phyloP scores from a whole-genome alignment of 1,284 basidiomycete genomes.

The Lentinula novae-zelandiae region DNA sequence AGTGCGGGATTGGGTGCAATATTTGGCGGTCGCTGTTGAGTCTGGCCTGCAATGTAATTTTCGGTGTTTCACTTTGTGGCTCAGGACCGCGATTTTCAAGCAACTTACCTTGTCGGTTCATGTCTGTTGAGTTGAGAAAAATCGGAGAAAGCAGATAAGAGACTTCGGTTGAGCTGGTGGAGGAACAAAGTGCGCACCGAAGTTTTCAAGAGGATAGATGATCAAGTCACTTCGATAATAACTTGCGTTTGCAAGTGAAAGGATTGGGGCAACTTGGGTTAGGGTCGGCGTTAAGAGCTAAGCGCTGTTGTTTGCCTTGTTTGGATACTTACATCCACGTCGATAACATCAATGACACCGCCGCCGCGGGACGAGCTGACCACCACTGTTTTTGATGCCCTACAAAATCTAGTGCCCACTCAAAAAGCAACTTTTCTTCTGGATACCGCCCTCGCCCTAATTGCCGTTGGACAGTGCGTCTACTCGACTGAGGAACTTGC shows the following conservation, averaged over 20 bases:
- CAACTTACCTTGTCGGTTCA: conserved; percentile 44
- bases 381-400: conserved; percentile 49
- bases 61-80: not conserved
- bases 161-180: not conserved
- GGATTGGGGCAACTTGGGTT: not conserved
- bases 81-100: conserved; percentile 16
- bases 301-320: not conserved
- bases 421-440: conserved; percentile 57
- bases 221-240: not conserved
- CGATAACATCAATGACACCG: not conserved
- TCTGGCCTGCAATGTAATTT: conserved; percentile 52
- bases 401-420: conserved; percentile 42
- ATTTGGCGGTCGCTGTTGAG: conserved; percentile 72
- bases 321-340: not conserved
- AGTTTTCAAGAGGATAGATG: not conserved
- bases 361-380: conserved; percentile 50
- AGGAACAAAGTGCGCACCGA: not conserved
- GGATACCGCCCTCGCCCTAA: conserved; percentile 53
- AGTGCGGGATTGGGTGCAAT: conserved; percentile 63
- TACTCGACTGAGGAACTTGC: not conserved
- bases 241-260: not conserved
- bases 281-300: not conserved
- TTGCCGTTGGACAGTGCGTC: conserved; percentile 47
- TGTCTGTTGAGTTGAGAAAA: conserved; percentile 24
- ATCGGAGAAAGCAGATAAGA: not conserved